Evolutionary conservation across 1,284 basidiomycete species (phyloP), one percentile per base, ranked within the genome.

Genomic region (Boletus mariae): DNA sequence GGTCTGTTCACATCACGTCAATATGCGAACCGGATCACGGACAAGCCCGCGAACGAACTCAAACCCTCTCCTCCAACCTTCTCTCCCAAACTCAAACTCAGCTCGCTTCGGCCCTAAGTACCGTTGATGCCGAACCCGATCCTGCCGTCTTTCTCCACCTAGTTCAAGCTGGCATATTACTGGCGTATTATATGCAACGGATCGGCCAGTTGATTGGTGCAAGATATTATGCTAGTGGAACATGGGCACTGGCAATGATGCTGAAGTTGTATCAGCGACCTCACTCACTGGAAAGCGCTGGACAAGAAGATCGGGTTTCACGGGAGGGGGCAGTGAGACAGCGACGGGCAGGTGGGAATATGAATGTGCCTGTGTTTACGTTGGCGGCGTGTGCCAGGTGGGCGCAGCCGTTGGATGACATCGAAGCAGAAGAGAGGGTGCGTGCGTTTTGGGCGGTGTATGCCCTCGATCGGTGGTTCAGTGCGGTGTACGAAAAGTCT

Each of bases 381-480:
- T 56, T 56, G 47, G 35, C 50, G 32, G 46, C 59, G 5, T 55
- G 51, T 28, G 42, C 61, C 1, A 52, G 51, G 11, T 61, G 77
- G 25, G 68, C 71, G 4, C 64, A 67, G 0, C 67, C 76, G 1
- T 52, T 60, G 15, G 74, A 79, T 54, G 59, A 58, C 8, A 60
- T 75, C 5, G 79, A 81, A 51, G 71, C 73, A 11, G 76, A 74
- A 8, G 79, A 81, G 55, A 67, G 78, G 13, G 70, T 78, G 15
- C 68, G 73, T 42, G 73, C 71, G 1, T 80, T 80, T 48, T 82
- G 80, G 79, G 61, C 66, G 6, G 67, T 73, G 1, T 74, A 73
- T 55, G 56, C 67, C 3, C 57, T 75, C 32, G 77, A 80, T 56
- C 70, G 72, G 42, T 71, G 68, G 51, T 72, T 73, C 62, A 58